phyloP scores from a whole-genome alignment of 495 filamentous ascomycete species.

The Beverwykella pulmonaria region DNA sequence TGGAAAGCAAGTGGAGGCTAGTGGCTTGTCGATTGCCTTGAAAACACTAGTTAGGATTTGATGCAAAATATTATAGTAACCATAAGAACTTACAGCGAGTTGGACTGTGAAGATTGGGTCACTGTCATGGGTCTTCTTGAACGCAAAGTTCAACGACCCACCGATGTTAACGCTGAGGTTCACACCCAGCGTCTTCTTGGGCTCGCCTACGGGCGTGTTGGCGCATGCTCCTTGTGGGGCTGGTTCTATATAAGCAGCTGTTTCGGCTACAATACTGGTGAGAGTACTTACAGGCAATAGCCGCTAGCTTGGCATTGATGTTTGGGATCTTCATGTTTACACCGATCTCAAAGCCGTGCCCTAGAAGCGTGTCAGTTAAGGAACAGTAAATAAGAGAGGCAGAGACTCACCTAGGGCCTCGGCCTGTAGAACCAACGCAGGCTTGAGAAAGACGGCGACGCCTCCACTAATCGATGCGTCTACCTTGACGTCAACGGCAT shows the following conservation, averaged over 20 bases:
- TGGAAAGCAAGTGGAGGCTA: slow-evolving; percentile 14
- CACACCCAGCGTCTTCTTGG: slow-evolving; percentile 17
- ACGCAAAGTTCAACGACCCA: slow-evolving; percentile 18
- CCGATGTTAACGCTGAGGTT: slow-evolving; percentile 22
- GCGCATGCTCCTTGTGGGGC: slow-evolving; percentile 21
- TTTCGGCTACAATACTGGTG: too few relatives aligned
- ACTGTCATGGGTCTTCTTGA: slow-evolving; percentile 5
- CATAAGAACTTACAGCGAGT: slow-evolving; percentile 29
- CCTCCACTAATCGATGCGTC: slow-evolving; percentile 40
- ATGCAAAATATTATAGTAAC: neutral
- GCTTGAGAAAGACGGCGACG: slow-evolving; percentile 40
- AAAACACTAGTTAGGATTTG: neutral
- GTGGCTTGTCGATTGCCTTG: slow-evolving; percentile 9
- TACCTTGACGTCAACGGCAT: slow-evolving; percentile 36
- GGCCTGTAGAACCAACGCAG: slow-evolving; percentile 40
- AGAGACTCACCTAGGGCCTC: slow-evolving; percentile 40
- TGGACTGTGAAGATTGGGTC: slow-evolving; percentile 26
- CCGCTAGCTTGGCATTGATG: slow-evolving; percentile 37
- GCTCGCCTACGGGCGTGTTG: neutral
- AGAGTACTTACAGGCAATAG: slow-evolving; percentile 42
- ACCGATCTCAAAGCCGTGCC: slow-evolving; percentile 45
- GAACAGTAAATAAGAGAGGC: neutral
- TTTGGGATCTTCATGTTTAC: slow-evolving; percentile 44
- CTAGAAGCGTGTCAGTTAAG: slow-evolving; percentile 20
- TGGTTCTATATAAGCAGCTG: slow-evolving; percentile 1